phyloP scores from a whole-genome alignment of 2,329 filamentous ascomycete species.

The Albophoma yamanashiensis region DNA sequence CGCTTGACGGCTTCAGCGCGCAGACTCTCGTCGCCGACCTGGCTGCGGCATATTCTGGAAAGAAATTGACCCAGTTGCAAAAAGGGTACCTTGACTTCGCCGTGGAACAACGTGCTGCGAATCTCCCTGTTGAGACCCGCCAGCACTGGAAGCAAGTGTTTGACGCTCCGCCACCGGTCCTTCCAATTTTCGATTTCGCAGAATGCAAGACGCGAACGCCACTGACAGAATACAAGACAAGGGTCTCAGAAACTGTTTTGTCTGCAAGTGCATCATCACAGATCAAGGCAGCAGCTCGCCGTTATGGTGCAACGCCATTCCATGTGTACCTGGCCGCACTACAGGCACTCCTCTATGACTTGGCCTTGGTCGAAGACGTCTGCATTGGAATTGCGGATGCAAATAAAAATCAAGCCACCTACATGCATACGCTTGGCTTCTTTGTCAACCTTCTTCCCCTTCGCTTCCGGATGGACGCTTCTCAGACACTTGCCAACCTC shows the following conservation, averaged over 20 bases:
- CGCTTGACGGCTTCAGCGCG: slow-evolving; percentile 35
- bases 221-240: neutral
- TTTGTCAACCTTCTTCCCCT: slow-evolving; percentile 39
- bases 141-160: neutral
- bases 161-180: slow-evolving; percentile 1
- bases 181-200: slow-evolving; percentile 15
- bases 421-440: slow-evolving; percentile 28
- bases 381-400: slow-evolving; percentile 38
- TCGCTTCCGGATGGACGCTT: slow-evolving; percentile 19
- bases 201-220: neutral
- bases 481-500: slow-evolving; percentile 10
- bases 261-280: slow-evolving; percentile 2
- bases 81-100: slow-evolving; percentile 26
- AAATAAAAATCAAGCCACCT: slow-evolving; percentile 23
- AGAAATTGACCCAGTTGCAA: slow-evolving; percentile 7
- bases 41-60: slow-evolving; percentile 27
- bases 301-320: slow-evolving; percentile 18
- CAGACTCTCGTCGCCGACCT: slow-evolving; percentile 32
- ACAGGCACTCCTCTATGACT: slow-evolving; percentile 23
- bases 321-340: slow-evolving; percentile 34
- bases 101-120: slow-evolving; percentile 11
- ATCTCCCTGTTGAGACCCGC: neutral
- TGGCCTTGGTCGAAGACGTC: slow-evolving; percentile 24
- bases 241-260: neutral
- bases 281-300: slow-evolving; percentile 13